Base-by-base conservation (phyloP, 345 rosid genomes). In the Angophora floribunda region DNA sequence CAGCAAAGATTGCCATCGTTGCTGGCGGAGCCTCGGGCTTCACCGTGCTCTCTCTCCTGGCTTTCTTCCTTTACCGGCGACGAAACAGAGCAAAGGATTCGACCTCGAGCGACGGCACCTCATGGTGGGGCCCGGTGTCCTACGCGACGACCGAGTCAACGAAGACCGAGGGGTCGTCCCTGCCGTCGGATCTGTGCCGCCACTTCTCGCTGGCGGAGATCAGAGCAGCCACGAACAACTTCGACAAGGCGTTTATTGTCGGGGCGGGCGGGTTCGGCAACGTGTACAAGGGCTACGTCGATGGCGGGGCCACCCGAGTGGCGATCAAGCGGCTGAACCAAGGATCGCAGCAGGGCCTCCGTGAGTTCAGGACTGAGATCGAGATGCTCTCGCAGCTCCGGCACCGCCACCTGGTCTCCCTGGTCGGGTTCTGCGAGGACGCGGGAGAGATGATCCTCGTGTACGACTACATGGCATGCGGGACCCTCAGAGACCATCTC, bases 401-500 rank as follows among this genome's bases (percentile, higher is more conserved):
- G 44, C 90, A 93, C 75, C 45, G 85, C 13, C 89, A 93, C 88
- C 91, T 93, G 1, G 92, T 94, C 16, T 86, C 95, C 15, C 86
- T 92, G 49, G 91, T 91, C 6, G 95, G 95, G 7, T 93, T 85
- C 80, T 93, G 94, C 84, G 44, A 92, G 15, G 94, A 93, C n/a
- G 75, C 53, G 4, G 89, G 86, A 11, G 95, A 93, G 86, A 92
- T 91, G 94, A 93, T 91, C 53, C 93, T 93, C 12, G 92, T 93
- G 2, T 94, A 90, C 16, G 94, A 94, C 53, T 92, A 88, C 87
- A 88, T 93, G 91, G 49, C 87, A 4, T 84, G 61, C 13, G 92
- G 94, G 4, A 89, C 90, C 1, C 92, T 94, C 51, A 59, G 86
- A 5, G 87, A 65, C 51, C 89, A 89, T 88, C 94, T 94, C 15